These are phyloP conservation scores for Cystobasidiaceae sp. DNA, from an alignment of 1,284 basidiomycete species.

Conservation along the genomic window DNA sequence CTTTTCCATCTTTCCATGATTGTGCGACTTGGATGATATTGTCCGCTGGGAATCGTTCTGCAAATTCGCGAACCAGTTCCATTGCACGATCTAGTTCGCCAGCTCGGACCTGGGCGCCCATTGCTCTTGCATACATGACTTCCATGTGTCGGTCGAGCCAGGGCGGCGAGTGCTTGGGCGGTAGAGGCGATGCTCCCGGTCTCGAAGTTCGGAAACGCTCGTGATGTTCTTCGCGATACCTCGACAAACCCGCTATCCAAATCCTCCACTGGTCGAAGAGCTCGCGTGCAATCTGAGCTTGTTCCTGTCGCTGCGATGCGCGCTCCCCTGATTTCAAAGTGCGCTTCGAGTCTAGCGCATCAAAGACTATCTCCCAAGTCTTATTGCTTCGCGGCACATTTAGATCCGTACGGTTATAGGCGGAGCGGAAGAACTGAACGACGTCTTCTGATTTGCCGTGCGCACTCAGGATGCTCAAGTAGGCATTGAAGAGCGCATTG, in stretches of 20 bases:
- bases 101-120: conserved; percentile 15
- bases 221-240: not conserved
- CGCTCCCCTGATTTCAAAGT: not conserved
- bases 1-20: not conserved
- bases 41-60: conserved; percentile 7
- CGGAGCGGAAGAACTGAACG: not conserved
- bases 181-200: not conserved
- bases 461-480: not conserved
- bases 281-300: not conserved
- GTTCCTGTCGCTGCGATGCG: not conserved
- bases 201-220: not conserved
- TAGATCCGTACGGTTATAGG: not conserved
- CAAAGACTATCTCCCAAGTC: conserved; percentile 23
- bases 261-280: conserved; percentile 8
- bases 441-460: not conserved
- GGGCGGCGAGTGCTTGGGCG: not conserved
- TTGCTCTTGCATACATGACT: not conserved
- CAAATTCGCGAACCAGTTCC: conserved; percentile 12
- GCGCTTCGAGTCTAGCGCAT: not conserved
- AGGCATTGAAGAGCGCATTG: not conserved
- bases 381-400: not conserved
- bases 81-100: not conserved
- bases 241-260: not conserved
- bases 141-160: conserved; percentile 21
- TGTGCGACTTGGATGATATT: not conserved